Percentiles rank a stretch among this genome's conserved stretches.
phyloP scores from a whole-genome alignment of 2,329 filamentous ascomycete species.

The Trichoderma hamatum region DNA sequence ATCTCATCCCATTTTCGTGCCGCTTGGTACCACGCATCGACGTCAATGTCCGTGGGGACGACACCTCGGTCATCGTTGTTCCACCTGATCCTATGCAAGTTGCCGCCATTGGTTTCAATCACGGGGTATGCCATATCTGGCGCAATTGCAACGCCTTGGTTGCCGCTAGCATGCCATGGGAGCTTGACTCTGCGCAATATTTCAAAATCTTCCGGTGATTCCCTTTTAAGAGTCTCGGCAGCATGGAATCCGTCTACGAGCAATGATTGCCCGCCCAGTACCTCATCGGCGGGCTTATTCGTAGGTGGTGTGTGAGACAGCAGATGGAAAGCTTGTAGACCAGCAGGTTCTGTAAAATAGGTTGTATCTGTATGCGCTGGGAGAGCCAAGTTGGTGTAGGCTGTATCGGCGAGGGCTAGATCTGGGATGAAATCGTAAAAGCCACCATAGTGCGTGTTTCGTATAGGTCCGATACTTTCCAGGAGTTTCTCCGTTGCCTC shows the following conservation, averaged over 20 bases:
- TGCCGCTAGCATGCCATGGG: conserved; percentile 86
- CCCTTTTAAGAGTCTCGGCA: conserved; percentile 59
- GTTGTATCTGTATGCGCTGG: conserved; percentile 91
- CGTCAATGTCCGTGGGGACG: conserved; percentile 57
- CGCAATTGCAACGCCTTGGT: conserved; percentile 78
- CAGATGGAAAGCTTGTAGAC: conserved; percentile 90
- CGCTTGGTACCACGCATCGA: conserved; percentile 75
- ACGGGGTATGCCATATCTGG: conserved; percentile 73
- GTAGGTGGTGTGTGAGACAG: conserved; percentile 66
- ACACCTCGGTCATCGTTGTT: conserved; percentile 87
- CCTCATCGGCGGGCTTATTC: conserved; percentile 39
- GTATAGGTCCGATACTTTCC: conserved; percentile 81
- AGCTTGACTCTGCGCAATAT: conserved; percentile 61
- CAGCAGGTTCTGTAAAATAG: conserved; percentile 91
- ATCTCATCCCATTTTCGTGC: conserved; percentile 74
- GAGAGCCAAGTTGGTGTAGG: conserved; percentile 84
- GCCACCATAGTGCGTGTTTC: conserved; percentile 86
- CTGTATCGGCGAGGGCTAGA: conserved; percentile 83
- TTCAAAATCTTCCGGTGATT: conserved; percentile 60
- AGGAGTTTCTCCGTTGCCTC: conserved; percentile 75
- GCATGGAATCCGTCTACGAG: conserved; percentile 86
- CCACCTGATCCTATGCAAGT: conserved; percentile 73
- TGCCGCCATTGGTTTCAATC: conserved; percentile 58
- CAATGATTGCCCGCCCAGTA: conserved; percentile 72
- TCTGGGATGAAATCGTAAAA: conserved; percentile 85